Evolutionary conservation across 176 grass and related monocot species (phyloP), one percentile per base, ranked within the genome.

Genomic region (Melocanna baccifera): DNA sequence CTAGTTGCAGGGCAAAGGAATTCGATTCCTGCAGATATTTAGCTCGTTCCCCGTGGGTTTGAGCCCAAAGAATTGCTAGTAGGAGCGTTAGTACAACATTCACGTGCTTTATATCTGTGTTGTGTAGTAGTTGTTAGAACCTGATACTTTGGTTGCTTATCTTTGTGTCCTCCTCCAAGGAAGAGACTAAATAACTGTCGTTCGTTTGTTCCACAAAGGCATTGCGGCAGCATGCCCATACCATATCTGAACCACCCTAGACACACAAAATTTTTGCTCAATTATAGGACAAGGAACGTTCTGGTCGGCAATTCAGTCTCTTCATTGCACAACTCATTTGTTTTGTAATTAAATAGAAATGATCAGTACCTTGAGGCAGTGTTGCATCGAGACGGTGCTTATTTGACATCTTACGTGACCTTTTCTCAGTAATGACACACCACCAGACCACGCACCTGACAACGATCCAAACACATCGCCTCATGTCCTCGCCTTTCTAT

Each of bases 161-260:
- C 41, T 63, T 26, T 81, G 42, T 13, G 25, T 53, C 43, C 71
- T 15, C 59, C 7, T 64, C 55, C 5, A 23, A 47, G 7, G 14
- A 13, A 77, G 25, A 18, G 58, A 34, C 16, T 2, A 23, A 1
- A 41, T 13, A 64, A 28, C 1, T 63, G 56, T 6, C 45, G 1
- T 16, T 16, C 30, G 11, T 42, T 42, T 10, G 30, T 19, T 71
- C 51, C 25, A 15, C 39, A 28, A 22, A 50, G 61, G 42, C 48
- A 50, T 32, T 20, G 50, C n/a, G 46, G 16, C 69, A 62, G 28
- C n/a, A 28, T 84, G 25, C 55, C 64, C 9, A 32, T 64, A 46
- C 37, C 18, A 52, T 64, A 73, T 78, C 83, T 19, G 46, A 90
- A 48, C 88, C 22, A 78, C 72, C 72, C 83, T 71, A 71, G 69